phyloP scores from a whole-genome alignment of 805 yeast species.

The Cyberlindnera americana region DNA sequence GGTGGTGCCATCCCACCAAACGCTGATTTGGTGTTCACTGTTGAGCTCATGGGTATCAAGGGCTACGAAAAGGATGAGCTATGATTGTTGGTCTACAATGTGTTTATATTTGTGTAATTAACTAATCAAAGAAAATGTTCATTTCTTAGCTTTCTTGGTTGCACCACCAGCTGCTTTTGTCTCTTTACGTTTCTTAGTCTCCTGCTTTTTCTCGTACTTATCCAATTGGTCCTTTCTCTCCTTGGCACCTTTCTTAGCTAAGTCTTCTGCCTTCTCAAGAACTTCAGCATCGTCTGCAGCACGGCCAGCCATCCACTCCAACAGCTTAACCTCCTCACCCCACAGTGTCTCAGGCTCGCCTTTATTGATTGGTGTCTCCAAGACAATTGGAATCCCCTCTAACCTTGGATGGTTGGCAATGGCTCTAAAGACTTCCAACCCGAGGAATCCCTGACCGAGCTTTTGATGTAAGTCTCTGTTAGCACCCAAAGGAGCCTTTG shows the following conservation, averaged over 20 bases:
- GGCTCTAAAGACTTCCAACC: conserved; percentile 77
- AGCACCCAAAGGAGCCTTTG: conserved; percentile 89
- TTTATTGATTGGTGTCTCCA: conserved; percentile 80
- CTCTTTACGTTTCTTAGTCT: conserved; percentile 11
- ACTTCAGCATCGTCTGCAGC: conserved; percentile 52
- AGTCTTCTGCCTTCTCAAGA: conserved; percentile 40
- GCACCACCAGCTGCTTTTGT: conserved; percentile 8
- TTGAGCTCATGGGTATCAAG: conserved; percentile 59
- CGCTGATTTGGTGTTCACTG: conserved; percentile 65
- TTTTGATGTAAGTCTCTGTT: conserved; percentile 89
- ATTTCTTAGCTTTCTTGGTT: conserved; percentile 10
- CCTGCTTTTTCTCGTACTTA: conserved; percentile 14
- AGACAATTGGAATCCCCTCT: conserved; percentile 66
- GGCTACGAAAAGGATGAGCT: conserved; percentile 30
- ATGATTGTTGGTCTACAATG: conserved; percentile 1
- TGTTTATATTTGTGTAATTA: neutral
- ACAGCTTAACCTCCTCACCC: conserved; percentile 76
- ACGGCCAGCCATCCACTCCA: conserved; percentile 77
- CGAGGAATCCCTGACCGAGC: conserved; percentile 85
- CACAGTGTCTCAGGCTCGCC: conserved; percentile 52
- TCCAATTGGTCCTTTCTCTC: conserved; percentile 42
- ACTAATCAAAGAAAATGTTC: neutral
- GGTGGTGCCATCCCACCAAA: conserved; percentile 77
- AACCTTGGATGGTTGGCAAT: conserved; percentile 67
- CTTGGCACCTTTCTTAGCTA: conserved; percentile 58